Evolutionary conservation across 2,329 filamentous ascomycete genomes (phyloP).

Genomic region (Trichophyton benhamiae): DNA sequence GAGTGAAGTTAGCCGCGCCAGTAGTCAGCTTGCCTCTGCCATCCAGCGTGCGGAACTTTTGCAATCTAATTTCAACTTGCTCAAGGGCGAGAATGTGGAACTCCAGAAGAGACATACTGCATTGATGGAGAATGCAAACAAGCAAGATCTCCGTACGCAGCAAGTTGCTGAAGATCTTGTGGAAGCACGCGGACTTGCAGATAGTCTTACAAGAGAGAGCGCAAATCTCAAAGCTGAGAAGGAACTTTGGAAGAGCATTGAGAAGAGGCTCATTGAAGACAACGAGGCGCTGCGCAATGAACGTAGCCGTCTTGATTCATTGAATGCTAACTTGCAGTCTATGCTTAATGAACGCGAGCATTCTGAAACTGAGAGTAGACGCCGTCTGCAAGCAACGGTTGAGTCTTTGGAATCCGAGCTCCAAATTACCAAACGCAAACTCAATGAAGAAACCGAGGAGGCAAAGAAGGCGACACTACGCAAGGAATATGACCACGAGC

Average conservation of each 20-base stretch:
- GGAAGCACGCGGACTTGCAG: conserved; percentile 66
- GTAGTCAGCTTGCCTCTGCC: conserved; percentile 69
- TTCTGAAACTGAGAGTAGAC: conserved; percentile 65
- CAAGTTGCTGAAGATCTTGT: conserved; percentile 89
- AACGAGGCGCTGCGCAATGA: conserved; percentile 78
- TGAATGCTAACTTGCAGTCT: conserved; percentile 73
- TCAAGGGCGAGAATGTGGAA: conserved; percentile 75
- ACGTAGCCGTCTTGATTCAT: conserved; percentile 66
- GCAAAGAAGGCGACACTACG: conserved; percentile 68
- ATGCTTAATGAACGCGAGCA: conserved; percentile 87
- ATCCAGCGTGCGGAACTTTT: conserved; percentile 80
- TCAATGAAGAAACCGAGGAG: conserved; percentile 72
- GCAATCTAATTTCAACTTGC: conserved; percentile 70
- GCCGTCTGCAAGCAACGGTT: conserved; percentile 64
- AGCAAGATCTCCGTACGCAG: conserved; percentile 79
- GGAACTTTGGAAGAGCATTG: conserved; percentile 85
- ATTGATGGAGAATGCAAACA: conserved; percentile 70
- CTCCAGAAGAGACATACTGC: conserved; percentile 69
- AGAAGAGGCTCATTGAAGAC: conserved; percentile 75
- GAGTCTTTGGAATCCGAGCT: conserved; percentile 73
- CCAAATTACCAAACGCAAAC: conserved; percentile 63
- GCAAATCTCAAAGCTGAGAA: conserved; percentile 92
- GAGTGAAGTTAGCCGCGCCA: conserved; percentile 65
- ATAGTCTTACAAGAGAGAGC: conserved; percentile 80
- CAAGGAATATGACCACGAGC: conserved; percentile 80